phyloP scores from a whole-genome alignment of 1,284 basidiomycete species.

The Leccinum huronense region DNA sequence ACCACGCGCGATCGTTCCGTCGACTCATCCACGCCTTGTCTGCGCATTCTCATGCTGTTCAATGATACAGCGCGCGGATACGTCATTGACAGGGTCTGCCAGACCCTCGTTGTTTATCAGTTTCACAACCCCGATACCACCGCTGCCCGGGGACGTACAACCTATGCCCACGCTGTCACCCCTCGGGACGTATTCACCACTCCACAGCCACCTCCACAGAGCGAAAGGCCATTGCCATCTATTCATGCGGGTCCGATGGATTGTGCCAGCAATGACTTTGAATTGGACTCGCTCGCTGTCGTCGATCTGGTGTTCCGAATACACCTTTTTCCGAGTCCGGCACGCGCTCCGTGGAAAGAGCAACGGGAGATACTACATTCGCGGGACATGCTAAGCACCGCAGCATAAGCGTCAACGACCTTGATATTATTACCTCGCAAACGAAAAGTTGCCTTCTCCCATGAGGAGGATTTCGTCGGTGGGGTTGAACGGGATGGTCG shows the following conservation, averaged over 20 bases:
- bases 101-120: constrained; percentile 44
- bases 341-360: constrained; percentile 31
- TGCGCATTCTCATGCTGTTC: constrained; percentile 14
- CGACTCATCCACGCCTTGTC: constrained; percentile 26
- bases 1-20: constrained; percentile 69
- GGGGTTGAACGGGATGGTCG: constrained; percentile 69
- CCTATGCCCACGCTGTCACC: constrained; percentile 40
- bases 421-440: constrained; percentile 66
- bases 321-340: constrained; percentile 29
- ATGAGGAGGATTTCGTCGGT: constrained; percentile 84
- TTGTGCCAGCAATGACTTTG: constrained; percentile 43
- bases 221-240: constrained; percentile 61
- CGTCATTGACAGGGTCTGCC: constrained; percentile 23
- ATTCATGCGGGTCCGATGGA: constrained; percentile 42
- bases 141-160: constrained; percentile 54
- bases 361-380: constrained; percentile 27
- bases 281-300: constrained; percentile 56
- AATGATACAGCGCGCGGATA: constrained; percentile 47
- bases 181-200: constrained; percentile 53
- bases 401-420: constrained; percentile 73
- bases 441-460: constrained; percentile 98
- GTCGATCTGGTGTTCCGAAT: constrained; percentile 46
- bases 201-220: constrained; percentile 34
- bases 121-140: constrained; percentile 68
- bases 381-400: constrained; percentile 51